A percentile compares a stretch with the other conserved stretches of the same genome.
phyloP scores from a whole-genome alignment of 2,329 filamentous ascomycete genomes.

The Neopestalotiopsis sp. region DNA sequence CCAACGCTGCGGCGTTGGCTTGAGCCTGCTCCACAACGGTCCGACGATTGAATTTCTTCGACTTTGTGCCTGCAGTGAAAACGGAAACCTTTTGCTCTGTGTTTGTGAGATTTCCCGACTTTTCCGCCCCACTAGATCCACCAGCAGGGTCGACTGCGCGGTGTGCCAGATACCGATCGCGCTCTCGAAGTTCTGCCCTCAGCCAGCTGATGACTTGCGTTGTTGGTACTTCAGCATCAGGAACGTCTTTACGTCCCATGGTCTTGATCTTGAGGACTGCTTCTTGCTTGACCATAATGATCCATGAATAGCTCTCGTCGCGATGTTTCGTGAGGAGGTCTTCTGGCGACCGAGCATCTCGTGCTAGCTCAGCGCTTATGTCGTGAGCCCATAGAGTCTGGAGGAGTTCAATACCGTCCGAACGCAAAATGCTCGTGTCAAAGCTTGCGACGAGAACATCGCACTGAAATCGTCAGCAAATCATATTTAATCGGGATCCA shows the following conservation, averaged over 20 bases:
- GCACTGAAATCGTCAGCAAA: conserved; percentile 57
- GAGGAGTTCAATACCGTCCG: conserved; percentile 77
- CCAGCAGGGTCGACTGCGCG: conserved; percentile 44
- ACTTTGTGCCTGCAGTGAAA: conserved; percentile 80
- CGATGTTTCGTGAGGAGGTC: conserved; percentile 78
- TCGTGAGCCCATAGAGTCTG: conserved; percentile 81
- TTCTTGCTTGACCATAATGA: conserved; percentile 85
- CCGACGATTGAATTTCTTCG: conserved; percentile 89
- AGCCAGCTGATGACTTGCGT: conserved; percentile 81
- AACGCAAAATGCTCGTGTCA: conserved; percentile 76
- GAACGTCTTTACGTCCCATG: conserved; percentile 74
- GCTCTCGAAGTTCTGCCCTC: conserved; percentile 80
- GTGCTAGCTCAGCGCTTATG: conserved; percentile 87
- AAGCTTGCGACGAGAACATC: conserved; percentile 92
- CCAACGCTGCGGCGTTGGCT: conserved; percentile 62
- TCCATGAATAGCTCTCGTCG: conserved; percentile 82
- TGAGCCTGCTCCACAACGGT: conserved; percentile 84
- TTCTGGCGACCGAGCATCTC: conserved; percentile 79
- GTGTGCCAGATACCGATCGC: conserved; percentile 55
- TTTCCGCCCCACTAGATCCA: conserved; percentile 26
- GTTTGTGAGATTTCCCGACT: conserved; percentile 34
- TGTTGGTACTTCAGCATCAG: conserved; percentile 76
- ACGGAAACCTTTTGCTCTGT: conserved; percentile 80
- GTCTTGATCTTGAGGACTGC: conserved; percentile 80
- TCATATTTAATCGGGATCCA: neutral